phyloP scores from a whole-genome alignment of 2,329 filamentous ascomycete genomes.

The Sarocladium brachiariae region DNA sequence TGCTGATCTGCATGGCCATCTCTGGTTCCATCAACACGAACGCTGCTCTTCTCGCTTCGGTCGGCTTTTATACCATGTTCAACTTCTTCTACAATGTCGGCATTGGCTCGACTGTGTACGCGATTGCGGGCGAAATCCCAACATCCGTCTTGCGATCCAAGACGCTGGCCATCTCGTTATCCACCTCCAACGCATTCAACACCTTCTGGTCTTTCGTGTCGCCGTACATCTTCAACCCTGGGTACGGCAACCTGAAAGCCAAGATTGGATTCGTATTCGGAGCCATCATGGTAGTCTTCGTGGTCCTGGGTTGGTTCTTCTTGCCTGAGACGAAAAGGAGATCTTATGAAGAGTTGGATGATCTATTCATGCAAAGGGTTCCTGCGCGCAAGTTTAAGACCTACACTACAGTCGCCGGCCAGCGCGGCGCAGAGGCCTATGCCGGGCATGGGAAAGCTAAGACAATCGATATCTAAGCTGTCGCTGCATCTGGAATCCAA shows the following conservation, averaged over 20 bases:
- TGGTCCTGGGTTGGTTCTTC: slow-evolving; percentile 11
- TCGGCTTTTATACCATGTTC: slow-evolving; percentile 15
- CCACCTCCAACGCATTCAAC: slow-evolving; percentile 13
- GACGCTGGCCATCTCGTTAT: slow-evolving; percentile 16
- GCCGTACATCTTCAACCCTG: slow-evolving; percentile 14
- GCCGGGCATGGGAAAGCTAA: background rate
- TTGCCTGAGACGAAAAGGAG: slow-evolving; percentile 13
- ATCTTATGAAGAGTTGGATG: slow-evolving; percentile 22
- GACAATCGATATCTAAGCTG: too few relatives aligned
- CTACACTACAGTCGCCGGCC: slow-evolving; percentile 18
- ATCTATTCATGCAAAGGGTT: slow-evolving; percentile 20
- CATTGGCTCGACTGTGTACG: slow-evolving; percentile 18
- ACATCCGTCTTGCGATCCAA: slow-evolving; percentile 18
- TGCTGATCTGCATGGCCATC: slow-evolving; percentile 24
- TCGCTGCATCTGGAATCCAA: too few relatives aligned
- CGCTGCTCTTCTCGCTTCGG: slow-evolving; percentile 18
- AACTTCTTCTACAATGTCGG: slow-evolving; percentile 16
- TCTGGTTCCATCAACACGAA: slow-evolving; percentile 18
- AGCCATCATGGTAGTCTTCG: slow-evolving; percentile 12
- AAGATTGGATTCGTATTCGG: slow-evolving; percentile 15
- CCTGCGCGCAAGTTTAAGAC: slow-evolving; percentile 18
- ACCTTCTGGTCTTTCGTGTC: slow-evolving; percentile 14
- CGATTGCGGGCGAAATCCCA: slow-evolving; percentile 17
- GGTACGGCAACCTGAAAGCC: slow-evolving; percentile 12
- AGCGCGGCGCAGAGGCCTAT: slow-evolving; percentile 19